A percentile compares a stretch with the other conserved stretches of the same genome.
phyloP scores from a whole-genome alignment of 2,329 filamentous ascomycete genomes.

The Monosporascus sp. region DNA sequence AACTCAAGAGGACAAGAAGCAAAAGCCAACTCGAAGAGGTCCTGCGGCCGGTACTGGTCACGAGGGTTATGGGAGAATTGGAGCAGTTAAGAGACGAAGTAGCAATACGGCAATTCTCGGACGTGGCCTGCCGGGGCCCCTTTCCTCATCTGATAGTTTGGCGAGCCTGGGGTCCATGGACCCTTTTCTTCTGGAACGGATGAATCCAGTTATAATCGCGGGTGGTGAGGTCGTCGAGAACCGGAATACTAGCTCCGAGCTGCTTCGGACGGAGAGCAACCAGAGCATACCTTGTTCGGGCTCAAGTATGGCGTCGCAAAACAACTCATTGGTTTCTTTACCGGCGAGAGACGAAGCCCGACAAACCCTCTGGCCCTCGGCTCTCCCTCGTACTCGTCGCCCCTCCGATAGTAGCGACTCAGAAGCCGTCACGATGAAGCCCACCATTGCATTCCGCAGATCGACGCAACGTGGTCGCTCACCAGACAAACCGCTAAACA shows the following conservation, averaged over 20 bases:
- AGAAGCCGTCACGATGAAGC: constrained; percentile 41
- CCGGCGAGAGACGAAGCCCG: constrained; percentile 36
- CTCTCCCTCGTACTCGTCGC: constrained; percentile 38
- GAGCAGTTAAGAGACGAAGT: constrained; percentile 57
- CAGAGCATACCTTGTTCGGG: constrained; percentile 38
- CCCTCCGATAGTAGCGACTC: constrained; percentile 55
- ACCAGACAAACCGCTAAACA: constrained; percentile 37
- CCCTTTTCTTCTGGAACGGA: constrained; percentile 54
- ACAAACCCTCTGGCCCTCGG: constrained; percentile 49
- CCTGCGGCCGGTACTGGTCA: constrained; percentile 91
- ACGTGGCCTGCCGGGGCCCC: constrained; percentile 38
- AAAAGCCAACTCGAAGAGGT: constrained; percentile 62
- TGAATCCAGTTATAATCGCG: constrained; percentile 62
- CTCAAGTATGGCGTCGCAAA: constrained; percentile 39
- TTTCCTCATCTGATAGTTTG: constrained; percentile 48
- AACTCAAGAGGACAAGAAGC: constrained; percentile 47
- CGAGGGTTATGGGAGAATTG: constrained; percentile 72
- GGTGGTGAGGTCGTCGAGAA: constrained; percentile 60
- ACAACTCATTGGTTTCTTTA: constrained; percentile 35
- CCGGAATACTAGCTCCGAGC: constrained; percentile 46
- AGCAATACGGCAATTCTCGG: constrained; percentile 48
- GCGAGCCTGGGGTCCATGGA: constrained; percentile 41
- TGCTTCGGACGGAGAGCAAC: constrained; percentile 45
- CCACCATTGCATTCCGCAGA: constrained; percentile 49
- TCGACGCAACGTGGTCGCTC: constrained; percentile 48